phyloP scores from a whole-genome alignment of 768 basidiomycete genomes.

The Boletus rubescentipes region DNA sequence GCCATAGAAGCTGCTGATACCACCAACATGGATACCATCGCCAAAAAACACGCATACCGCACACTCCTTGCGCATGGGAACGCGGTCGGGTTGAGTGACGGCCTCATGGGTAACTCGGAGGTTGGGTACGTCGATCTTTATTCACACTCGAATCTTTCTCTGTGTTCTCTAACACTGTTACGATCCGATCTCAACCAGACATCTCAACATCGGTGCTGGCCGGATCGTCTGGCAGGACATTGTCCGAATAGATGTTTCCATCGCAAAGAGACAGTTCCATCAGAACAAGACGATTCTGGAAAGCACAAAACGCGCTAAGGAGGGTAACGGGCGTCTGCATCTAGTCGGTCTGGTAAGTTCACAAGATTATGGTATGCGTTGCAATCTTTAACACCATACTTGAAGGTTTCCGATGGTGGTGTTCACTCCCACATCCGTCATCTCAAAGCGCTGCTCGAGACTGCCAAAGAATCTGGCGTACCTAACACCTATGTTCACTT shows the following conservation, averaged over 20 bases:
- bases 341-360: constrained; percentile 76
- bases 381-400: constrained; percentile 1
- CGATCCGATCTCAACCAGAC: constrained; percentile 44
- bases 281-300: constrained; percentile 71
- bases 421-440: constrained; percentile 96
- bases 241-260: constrained; percentile 89
- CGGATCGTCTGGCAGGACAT: constrained; percentile 98
- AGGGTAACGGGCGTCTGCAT: constrained; percentile 81
- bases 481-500: constrained; percentile 91
- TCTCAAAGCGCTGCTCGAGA: constrained; percentile 86
- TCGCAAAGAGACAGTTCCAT: constrained; percentile 87
- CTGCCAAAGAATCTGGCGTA: constrained; percentile 82
- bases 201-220: constrained; percentile 93
- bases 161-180: background rate
- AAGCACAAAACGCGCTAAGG: constrained; percentile 75
- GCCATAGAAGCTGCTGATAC: constrained; percentile 86
- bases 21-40: constrained; percentile 86
- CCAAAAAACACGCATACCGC: constrained; percentile 69
- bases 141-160: background rate
- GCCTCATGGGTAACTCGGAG: constrained; percentile 97
- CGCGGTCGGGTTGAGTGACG: constrained; percentile 91
- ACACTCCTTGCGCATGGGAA: constrained; percentile 82
- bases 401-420: constrained; percentile 87
- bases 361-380: background rate
- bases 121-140: constrained; percentile 67